Base-by-base conservation (phyloP, 1,139 yeast genomes). In the Debaryomyces nepalensis region DNA sequence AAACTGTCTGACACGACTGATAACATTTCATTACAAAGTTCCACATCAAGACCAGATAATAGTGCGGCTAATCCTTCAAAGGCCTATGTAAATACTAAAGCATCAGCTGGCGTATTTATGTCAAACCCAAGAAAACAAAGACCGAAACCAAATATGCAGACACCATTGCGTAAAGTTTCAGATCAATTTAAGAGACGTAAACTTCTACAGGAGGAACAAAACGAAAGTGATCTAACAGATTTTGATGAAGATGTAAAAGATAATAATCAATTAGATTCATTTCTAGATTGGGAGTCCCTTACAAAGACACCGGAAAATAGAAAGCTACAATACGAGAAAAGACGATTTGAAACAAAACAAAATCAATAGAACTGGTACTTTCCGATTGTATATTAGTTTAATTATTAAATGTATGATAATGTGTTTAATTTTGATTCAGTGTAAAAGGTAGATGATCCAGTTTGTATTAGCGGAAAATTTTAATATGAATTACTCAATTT, bases 151-250 rank as follows among this genome's bases (percentile, higher is more conserved):
- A 12, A 23, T 22, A 12, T 30, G 22, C 31, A 22, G 19, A n/a
- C 21, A 14, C 15, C 29, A 4, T 16, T 24, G 14, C 30, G 37
- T n/a, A 33, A 22, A 4, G 22, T 33, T 22, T 33, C 37, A 11
- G 37, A 33, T n/a, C 37, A 33, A 15, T 15, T 33, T 5, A 33
- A 33, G 15, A 33, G 29, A 9, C 37, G 37, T 15, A 33, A 24
- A n/a, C 26, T 33, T 9, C 20, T 33, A 6, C 15, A 16, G 4
- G 44, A 39, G 8, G 53, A 52, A 5, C 53, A 47, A 9, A 46
- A 44, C 24, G 64, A 58, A 1, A 56, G 62, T 39, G 64, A 59
- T 29, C 43, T 59, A 29, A 59, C 60, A 21, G 64, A 59, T 24
- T 50, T 54, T 24, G 63, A 57, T 19, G 54, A 49, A 8, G 54